phyloP scores from a whole-genome alignment of 441 rosid species.

The Breynia disticha region DNA sequence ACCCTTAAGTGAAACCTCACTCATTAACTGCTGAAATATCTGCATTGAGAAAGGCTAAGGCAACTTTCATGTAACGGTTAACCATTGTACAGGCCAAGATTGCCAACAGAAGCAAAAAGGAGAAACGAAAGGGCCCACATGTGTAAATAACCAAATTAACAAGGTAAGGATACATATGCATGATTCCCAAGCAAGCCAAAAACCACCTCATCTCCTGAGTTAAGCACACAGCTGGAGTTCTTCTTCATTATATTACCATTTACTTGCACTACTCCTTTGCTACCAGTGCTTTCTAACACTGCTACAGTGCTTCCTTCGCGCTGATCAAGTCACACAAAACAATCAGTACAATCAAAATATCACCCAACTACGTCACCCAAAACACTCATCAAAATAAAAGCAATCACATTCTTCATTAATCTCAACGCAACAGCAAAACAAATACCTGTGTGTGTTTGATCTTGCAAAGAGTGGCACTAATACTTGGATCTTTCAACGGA shows the following conservation, averaged over 20 bases:
- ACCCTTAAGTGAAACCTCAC: constrained; percentile 43
- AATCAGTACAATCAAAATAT: constrained; percentile 50
- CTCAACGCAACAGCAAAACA: too few relatives aligned
- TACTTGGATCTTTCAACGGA: constrained; percentile 38
- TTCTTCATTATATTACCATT: constrained; percentile 56
- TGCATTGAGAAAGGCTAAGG: constrained; percentile 32
- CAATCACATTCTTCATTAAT: not conserved
- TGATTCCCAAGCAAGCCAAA: constrained; percentile 61
- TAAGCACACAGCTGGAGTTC: constrained; percentile 34
- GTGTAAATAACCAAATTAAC: not conserved
- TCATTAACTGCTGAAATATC: constrained; percentile 55
- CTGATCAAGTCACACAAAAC: constrained; percentile 75
- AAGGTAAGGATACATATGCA: constrained; percentile 72
- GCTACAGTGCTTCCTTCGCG: constrained; percentile 60
- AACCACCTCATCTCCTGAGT: constrained; percentile 75
- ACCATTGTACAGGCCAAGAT: not conserved
- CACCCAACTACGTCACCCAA: constrained; percentile 1
- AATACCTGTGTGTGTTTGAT: constrained; percentile 66
- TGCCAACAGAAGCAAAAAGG: not conserved
- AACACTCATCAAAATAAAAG: constrained; percentile 39
- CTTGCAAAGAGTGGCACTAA: constrained; percentile 48
- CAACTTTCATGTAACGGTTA: constrained; percentile 2
- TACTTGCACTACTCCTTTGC: constrained; percentile 71
- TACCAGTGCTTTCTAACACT: constrained; percentile 64
- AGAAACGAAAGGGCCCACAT: not conserved